phyloP scores from a whole-genome alignment of 2,329 filamentous ascomycete genomes.

The Trichoderma guizhouense region DNA sequence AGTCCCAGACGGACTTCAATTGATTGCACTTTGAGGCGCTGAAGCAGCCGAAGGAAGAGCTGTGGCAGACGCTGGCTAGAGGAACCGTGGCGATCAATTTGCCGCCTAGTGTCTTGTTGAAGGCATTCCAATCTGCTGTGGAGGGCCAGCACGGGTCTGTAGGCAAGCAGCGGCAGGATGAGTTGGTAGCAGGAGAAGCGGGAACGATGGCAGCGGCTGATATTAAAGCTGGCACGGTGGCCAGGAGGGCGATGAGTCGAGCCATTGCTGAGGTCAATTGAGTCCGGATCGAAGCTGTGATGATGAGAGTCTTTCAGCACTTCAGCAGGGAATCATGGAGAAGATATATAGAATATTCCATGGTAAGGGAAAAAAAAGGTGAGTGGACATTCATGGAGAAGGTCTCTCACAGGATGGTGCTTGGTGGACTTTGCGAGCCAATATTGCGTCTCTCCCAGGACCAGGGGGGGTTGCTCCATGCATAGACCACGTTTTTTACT shows the following conservation, averaged over 20 bases:
- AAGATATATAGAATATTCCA: background rate
- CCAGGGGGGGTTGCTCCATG: background rate
- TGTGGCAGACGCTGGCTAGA: constrained; percentile 49
- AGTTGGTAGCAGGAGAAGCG: background rate
- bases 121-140: constrained; percentile 40
- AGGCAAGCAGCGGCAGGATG: constrained; percentile 38
- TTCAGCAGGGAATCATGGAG: background rate
- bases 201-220: background rate
- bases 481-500: constrained; percentile 1
- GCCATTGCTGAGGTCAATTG: background rate
- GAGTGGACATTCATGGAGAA: background rate
- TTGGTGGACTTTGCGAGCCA: background rate
- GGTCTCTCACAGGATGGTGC: background rate
- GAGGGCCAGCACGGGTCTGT: constrained; percentile 54
- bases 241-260: background rate
- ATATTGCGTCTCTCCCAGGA: background rate
- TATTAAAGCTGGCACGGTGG: background rate
- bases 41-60: constrained; percentile 32
- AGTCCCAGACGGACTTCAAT: background rate
- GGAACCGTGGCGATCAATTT: constrained; percentile 50
- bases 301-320: background rate
- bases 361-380: background rate
- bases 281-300: background rate
- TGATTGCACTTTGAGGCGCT: constrained; percentile 39
- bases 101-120: constrained; percentile 53